Conservation (phyloP, 2,329 filamentous ascomycete species). For the Venturia oleaginea region DNA sequence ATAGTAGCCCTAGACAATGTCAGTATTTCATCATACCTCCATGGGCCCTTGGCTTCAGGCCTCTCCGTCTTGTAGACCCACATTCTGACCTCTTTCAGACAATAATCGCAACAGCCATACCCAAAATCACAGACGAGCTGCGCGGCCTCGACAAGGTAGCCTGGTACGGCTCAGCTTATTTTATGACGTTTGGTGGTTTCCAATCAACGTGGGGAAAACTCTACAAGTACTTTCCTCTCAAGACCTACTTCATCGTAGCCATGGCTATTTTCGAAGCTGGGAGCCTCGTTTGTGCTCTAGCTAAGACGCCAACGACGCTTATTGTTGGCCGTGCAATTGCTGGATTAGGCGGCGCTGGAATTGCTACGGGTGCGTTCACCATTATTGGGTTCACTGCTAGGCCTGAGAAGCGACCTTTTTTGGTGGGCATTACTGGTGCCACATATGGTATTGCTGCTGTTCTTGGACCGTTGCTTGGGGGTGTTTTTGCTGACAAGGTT, state of each 20-base stretch:
- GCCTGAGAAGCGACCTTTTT: constrained; percentile 32
- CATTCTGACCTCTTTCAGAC: no score
- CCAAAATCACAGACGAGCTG: no score
- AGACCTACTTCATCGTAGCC: constrained; percentile 24
- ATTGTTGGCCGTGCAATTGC: constrained; percentile 33
- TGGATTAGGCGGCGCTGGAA: constrained; percentile 33
- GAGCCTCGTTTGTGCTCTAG: constrained; percentile 40
- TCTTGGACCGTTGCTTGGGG: constrained; percentile 35
- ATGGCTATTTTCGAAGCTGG: constrained; percentile 44
- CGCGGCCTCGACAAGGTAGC: no score
- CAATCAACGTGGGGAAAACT: no score
- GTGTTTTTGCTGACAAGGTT: constrained; percentile 29
- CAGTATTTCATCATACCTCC: no score
- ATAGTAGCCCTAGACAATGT: no score
- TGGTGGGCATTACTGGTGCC: constrained; percentile 28
- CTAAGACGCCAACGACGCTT: constrained; percentile 23
- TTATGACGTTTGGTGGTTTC: no score
- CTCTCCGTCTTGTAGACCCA: no score
- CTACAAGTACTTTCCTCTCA: constrained; percentile 37
- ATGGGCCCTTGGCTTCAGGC: no score
- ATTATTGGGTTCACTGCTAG: constrained; percentile 41
- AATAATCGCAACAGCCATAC: no score
- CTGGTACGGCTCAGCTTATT: no score
- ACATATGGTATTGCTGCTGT: constrained; percentile 30
- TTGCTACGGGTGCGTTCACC: constrained; percentile 27